Evolutionary conservation across 768 basidiomycete genomes (phyloP).

Genomic region (Pilatotrama ljubarskyi): DNA sequence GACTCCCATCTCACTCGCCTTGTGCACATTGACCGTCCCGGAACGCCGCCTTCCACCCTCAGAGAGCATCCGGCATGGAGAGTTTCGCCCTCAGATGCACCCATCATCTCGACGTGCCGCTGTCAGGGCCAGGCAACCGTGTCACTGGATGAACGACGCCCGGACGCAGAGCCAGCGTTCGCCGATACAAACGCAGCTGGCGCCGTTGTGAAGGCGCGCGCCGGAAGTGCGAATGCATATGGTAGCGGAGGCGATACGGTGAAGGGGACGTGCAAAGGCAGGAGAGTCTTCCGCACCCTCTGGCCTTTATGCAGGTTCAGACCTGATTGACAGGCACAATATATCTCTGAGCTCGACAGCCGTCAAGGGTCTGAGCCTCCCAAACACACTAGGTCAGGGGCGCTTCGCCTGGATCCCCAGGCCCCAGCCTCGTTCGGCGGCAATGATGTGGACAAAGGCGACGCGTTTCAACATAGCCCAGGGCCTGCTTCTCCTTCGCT

Average conservation of each 20-base stretch:
- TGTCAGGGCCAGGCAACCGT: background rate
- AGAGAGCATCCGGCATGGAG: background rate
- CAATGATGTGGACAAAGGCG: too few species aligned
- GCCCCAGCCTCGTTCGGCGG: too few species aligned
- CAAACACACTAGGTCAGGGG: background rate
- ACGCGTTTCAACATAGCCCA: too few species aligned
- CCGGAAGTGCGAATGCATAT: too few species aligned
- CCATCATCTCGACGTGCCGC: background rate
- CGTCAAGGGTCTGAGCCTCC: slow-evolving; percentile 4
- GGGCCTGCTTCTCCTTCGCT: too few species aligned
- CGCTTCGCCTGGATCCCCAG: background rate
- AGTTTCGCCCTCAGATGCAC: background rate
- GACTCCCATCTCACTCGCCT: background rate
- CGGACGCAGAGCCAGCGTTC: background rate
- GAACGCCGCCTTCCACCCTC: background rate
- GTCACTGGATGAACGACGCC: background rate
- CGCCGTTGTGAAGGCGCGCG: too few species aligned
- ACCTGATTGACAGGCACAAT: slow-evolving; percentile 1
- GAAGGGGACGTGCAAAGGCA: too few species aligned
- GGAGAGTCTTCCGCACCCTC: background rate
- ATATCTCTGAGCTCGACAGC: background rate
- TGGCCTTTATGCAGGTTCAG: background rate
- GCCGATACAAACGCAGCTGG: too few species aligned
- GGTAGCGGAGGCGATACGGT: too few species aligned
- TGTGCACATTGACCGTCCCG: background rate